Evolutionary conservation across 768 basidiomycete genomes (phyloP), one percentile per base, ranked within the genome.

Genomic region (Tulasnella calospora): DNA sequence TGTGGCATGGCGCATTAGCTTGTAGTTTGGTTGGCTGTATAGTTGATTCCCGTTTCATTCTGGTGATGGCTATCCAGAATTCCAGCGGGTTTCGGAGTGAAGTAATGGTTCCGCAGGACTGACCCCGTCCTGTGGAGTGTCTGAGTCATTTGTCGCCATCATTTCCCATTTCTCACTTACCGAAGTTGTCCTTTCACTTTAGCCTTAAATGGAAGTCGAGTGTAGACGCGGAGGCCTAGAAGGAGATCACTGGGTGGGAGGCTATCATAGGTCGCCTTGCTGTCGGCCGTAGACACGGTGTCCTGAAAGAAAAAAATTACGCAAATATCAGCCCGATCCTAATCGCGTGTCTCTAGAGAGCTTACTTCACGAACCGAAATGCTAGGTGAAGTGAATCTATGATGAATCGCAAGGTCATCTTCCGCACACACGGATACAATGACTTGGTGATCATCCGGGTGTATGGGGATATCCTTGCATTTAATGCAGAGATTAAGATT

Each of bases 201-300:
- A 12, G 75, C 75, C 57, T 46, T 46, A 3, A 33, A 33, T 15
- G 33, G n/a, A 3, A 12, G 5, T 36, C 35, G 33, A 38, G 75
- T 76, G n/a, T 76, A 76, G 9, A 76, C 75, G 3, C 75, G 75
- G 27, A 76, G 55, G 7, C 75, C 75, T 27, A 76, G 27, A 47
- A 47, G 38, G 23, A 74, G 73, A 74, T 74, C 51, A 10, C 51
- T 44, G 30, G 41, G 51, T 15, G 38, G 47, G 47, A 23, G 55
- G 40, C 40, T 36, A 6, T 76, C 33, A 12, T 36, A 19, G 30
- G 23, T 13, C 23, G 40, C 13, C 30, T 41, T 30, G 15, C 19
- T 13, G 40, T 27, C 30, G 38, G 40, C n/a, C 6, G 40, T 35
- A 15, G 72, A 46, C 35, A 23, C 44, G 17, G 30, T 2, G 38